phyloP scores from a whole-genome alignment of 2,329 filamentous ascomycete species.

The Gnomoniopsis smithogilvyi region DNA sequence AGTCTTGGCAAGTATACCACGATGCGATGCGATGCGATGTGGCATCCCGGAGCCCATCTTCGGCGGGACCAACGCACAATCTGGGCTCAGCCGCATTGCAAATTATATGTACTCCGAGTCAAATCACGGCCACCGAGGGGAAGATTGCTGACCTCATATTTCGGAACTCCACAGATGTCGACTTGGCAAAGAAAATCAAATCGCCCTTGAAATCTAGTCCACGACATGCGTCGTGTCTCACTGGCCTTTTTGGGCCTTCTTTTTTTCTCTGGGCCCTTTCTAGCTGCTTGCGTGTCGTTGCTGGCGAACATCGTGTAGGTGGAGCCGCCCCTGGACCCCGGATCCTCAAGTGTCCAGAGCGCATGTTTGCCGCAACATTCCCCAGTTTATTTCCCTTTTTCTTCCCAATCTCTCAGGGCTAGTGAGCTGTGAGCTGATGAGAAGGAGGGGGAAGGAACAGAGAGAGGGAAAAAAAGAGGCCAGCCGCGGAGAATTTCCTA shows the following conservation, averaged over 20 bases:
- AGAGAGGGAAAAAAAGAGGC: too few relatives aligned
- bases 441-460: too few relatives aligned
- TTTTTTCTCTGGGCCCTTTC: not conserved
- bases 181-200: not conserved
- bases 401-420: constrained; percentile 6
- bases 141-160: too few relatives aligned
- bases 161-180: not conserved
- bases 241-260: not conserved
- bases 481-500: not conserved
- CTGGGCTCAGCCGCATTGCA: too few relatives aligned
- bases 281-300: constrained; percentile 10
- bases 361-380: not conserved
- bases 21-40: too few relatives aligned
- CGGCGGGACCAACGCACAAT: too few relatives aligned
- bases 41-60: too few relatives aligned
- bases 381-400: not conserved
- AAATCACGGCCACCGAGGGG: not conserved
- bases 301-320: constrained; percentile 13
- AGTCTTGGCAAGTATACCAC: too few relatives aligned
- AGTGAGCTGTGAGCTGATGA: not conserved
- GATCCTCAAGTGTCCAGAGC: constrained; percentile 13
- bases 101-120: not conserved
- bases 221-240: not conserved
- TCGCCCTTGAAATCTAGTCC: not conserved
- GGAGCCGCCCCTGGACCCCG: constrained; percentile 10